These are phyloP conservation scores for Lasiodiplodia hormozganensis DNA, from an alignment of 2,329 filamentous ascomycete species.

Conservation along the genomic window DNA sequence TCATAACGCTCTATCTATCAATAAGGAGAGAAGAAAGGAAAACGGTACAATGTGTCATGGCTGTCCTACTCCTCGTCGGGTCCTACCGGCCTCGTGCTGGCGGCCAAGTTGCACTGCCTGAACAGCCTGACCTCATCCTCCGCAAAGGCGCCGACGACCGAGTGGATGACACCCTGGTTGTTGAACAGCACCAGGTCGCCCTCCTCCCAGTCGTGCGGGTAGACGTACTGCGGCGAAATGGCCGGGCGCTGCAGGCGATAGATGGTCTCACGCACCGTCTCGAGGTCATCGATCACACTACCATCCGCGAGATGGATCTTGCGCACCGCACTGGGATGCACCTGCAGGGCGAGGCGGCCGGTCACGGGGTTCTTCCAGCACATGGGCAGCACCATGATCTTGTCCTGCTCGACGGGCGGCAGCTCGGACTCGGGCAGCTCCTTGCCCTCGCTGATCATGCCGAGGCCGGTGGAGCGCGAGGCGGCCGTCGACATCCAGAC, in stretches of 20 bases:
- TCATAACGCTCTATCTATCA: background rate
- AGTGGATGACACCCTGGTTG: conserved; percentile 77
- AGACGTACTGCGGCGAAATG: conserved; percentile 72
- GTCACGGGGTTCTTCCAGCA: conserved; percentile 79
- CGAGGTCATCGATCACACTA: conserved; percentile 71
- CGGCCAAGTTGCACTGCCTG: conserved; percentile 81
- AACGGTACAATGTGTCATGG: background rate
- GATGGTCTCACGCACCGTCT: conserved; percentile 70
- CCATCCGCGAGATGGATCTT: conserved; percentile 73
- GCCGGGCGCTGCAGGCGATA: conserved; percentile 75
- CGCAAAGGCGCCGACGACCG: conserved; percentile 76
- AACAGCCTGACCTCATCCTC: conserved; percentile 78
- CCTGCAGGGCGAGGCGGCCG: conserved; percentile 71
- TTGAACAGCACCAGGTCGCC: conserved; percentile 81
- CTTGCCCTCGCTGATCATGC: conserved; percentile 70
- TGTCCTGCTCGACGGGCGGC: conserved; percentile 68
- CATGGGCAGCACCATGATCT: conserved; percentile 77
- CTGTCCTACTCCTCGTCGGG: conserved; percentile 13
- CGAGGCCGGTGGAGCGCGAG: conserved; percentile 72
- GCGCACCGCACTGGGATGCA: conserved; percentile 75
- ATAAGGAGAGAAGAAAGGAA: background rate
- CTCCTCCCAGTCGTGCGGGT: conserved; percentile 78
- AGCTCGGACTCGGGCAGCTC: conserved; percentile 68
- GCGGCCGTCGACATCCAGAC: conserved; percentile 79
- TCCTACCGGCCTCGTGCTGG: conserved; percentile 46